phyloP scores from a whole-genome alignment of 805 yeast species.

The Pichia insulana region DNA sequence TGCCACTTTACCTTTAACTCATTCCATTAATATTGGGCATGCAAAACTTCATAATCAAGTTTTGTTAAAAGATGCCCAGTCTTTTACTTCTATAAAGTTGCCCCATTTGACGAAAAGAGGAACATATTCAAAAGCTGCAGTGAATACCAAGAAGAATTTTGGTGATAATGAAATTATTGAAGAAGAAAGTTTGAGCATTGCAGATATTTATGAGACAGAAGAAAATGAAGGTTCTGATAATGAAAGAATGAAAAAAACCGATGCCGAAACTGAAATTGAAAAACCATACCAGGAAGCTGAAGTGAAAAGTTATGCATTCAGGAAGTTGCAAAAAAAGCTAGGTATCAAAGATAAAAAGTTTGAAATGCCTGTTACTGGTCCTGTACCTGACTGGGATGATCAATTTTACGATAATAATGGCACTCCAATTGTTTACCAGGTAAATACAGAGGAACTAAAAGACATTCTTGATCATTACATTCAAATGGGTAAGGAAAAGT shows the following conservation, averaged over 20 bases:
- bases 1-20: neutral
- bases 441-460: conserved; percentile 20
- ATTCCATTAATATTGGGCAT: neutral
- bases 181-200: neutral
- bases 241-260: conserved; percentile 6
- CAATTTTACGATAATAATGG: conserved; percentile 16
- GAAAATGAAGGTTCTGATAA: neutral
- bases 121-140: neutral
- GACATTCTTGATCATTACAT: conserved; percentile 15
- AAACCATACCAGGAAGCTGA: too few relatives aligned
- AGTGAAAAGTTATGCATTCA: conserved; percentile 1
- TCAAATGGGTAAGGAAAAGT: conserved; percentile 20
- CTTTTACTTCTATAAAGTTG: too few relatives aligned
- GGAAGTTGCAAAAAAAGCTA: conserved; percentile 1
- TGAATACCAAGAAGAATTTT: neutral
- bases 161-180: neutral
- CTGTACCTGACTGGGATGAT: conserved; percentile 17
- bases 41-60: neutral
- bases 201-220: neutral
- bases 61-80: neutral
- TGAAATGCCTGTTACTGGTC: conserved; percentile 22
- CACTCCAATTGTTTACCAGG: conserved; percentile 17
- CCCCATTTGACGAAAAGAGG: neutral
- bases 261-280: neutral
- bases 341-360: conserved; percentile 1